These are phyloP conservation scores for Irineochytrium annulatum DNA, from an alignment of 192 early-diverging fungal genomes.

Conservation along the genomic window DNA sequence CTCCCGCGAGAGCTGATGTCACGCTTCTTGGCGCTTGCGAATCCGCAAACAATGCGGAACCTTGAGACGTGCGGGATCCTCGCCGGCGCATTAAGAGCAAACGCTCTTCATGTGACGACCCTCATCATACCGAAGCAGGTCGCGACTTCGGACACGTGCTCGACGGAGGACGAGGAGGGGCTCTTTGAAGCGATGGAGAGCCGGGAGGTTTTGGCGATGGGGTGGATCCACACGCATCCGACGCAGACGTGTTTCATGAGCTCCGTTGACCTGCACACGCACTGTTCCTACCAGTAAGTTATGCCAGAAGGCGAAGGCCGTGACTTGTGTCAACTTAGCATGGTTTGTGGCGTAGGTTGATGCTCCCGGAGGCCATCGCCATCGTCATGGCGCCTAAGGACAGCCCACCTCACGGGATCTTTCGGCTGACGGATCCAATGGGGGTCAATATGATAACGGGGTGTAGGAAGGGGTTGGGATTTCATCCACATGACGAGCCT, in stretches of 20 bases:
- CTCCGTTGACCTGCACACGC: slow-evolving; percentile 89
- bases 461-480: slow-evolving; percentile 63
- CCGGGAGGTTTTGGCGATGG: slow-evolving; percentile 73
- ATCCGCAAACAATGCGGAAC: slow-evolving; percentile 67
- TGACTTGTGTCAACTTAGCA: neutral
- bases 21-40: slow-evolving; percentile 68
- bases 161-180: slow-evolving; percentile 79
- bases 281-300: slow-evolving; percentile 75
- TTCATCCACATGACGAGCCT: slow-evolving; percentile 78
- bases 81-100: slow-evolving; percentile 62
- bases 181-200: slow-evolving; percentile 72
- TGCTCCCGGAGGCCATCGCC: slow-evolving; percentile 89
- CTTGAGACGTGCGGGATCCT: slow-evolving; percentile 88
- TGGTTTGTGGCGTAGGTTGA: slow-evolving; percentile 37
- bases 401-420: slow-evolving; percentile 63
- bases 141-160: slow-evolving; percentile 81
- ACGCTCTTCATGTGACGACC: slow-evolving; percentile 63
- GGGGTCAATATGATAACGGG: slow-evolving; percentile 70
- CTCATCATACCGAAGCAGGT: slow-evolving; percentile 87
- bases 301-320: neutral
- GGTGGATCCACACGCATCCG: slow-evolving; percentile 81
- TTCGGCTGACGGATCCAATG: slow-evolving; percentile 81
- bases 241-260: slow-evolving; percentile 94
- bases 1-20: slow-evolving; percentile 64
- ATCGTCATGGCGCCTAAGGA: slow-evolving; percentile 80